These are phyloP conservation scores for Lyophyllum decastes DNA, from an alignment of 768 basidiomycete genomes.

Conservation along the genomic window DNA sequence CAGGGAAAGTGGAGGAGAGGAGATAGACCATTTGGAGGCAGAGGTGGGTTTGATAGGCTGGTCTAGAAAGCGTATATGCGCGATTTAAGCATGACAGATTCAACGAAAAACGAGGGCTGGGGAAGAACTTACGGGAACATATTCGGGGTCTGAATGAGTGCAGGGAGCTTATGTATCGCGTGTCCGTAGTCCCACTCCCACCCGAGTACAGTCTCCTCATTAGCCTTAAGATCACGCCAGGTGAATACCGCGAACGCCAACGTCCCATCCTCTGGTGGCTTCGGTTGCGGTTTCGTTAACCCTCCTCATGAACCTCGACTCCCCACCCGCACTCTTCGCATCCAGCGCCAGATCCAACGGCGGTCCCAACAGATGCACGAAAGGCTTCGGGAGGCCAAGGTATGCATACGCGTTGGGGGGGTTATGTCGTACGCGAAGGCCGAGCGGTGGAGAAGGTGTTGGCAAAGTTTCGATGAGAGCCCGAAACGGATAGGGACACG, in stretches of 20 bases:
- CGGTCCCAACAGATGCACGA: slow-evolving; percentile 76
- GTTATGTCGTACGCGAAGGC: too few species aligned
- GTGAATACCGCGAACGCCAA: slow-evolving; percentile 84
- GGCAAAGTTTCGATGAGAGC: too few species aligned
- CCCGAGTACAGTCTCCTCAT: slow-evolving; percentile 87
- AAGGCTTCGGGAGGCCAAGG: slow-evolving; percentile 80
- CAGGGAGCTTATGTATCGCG: slow-evolving; percentile 75
- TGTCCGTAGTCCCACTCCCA: slow-evolving; percentile 99
- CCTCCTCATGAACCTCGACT: slow-evolving; percentile 53
- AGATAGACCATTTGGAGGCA: slow-evolving; percentile 71
- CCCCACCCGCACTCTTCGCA: slow-evolving; percentile 64
- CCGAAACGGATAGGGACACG: too few species aligned
- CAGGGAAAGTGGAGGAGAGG: slow-evolving; percentile 69
- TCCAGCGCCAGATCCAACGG: slow-evolving; percentile 83
- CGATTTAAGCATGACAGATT: too few species aligned
- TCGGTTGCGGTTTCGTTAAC: slow-evolving; percentile 7
- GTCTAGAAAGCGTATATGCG: slow-evolving; percentile 33
- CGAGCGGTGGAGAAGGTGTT: too few species aligned
- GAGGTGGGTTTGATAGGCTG: slow-evolving; percentile 52
- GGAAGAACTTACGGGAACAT: slow-evolving; percentile 54
- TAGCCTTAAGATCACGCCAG: slow-evolving; percentile 65
- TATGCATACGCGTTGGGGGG: slow-evolving; percentile 87
- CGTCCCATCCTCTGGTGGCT: slow-evolving; percentile 19
- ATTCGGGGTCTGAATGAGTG: slow-evolving; percentile 57
- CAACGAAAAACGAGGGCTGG: background rate